phyloP scores from a whole-genome alignment of 1,284 basidiomycete genomes.

The Cutaneotrichosporon mucoides region DNA sequence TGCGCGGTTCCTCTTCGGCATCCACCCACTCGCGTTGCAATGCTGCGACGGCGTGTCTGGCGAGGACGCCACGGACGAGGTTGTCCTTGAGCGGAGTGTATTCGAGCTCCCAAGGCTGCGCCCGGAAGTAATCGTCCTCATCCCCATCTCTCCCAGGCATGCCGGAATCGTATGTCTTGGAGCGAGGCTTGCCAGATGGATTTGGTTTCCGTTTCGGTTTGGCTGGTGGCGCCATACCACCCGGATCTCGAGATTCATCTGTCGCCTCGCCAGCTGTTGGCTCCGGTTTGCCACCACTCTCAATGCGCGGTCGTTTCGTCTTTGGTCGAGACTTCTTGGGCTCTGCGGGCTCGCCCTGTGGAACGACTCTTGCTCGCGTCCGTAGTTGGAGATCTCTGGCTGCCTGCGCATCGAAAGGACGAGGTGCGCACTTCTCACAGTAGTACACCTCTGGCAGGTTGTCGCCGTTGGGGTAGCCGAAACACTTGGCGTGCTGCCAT shows the following conservation, averaged over 20 bases:
- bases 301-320: slow-evolving; percentile 13
- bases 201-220: slow-evolving; percentile 15
- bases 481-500: slow-evolving; percentile 89
- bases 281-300: slow-evolving; percentile 6
- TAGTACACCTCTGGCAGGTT: slow-evolving; percentile 63
- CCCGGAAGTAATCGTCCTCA: slow-evolving; percentile 39
- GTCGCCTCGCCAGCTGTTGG: not conserved
- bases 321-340: slow-evolving; percentile 14
- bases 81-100: slow-evolving; percentile 45
- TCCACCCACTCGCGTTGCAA: slow-evolving; percentile 44
- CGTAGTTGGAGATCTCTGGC: slow-evolving; percentile 29
- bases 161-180: slow-evolving; percentile 1
- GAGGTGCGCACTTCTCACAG: slow-evolving; percentile 46
- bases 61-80: slow-evolving; percentile 33
- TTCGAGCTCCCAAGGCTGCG: slow-evolving; percentile 45
- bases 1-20: slow-evolving; percentile 27
- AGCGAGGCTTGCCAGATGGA: slow-evolving; percentile 11
- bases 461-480: slow-evolving; percentile 62
- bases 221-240: slow-evolving; percentile 13
- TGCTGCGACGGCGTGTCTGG: slow-evolving; percentile 29
- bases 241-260: slow-evolving; percentile 11
- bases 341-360: slow-evolving; percentile 4
- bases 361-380: slow-evolving; percentile 6
- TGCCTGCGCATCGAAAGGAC: slow-evolving; percentile 31
- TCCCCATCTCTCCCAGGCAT: slow-evolving; percentile 11